Conservation (phyloP, 805 yeast species). For the Cephaloascus fragrans region DNA sequence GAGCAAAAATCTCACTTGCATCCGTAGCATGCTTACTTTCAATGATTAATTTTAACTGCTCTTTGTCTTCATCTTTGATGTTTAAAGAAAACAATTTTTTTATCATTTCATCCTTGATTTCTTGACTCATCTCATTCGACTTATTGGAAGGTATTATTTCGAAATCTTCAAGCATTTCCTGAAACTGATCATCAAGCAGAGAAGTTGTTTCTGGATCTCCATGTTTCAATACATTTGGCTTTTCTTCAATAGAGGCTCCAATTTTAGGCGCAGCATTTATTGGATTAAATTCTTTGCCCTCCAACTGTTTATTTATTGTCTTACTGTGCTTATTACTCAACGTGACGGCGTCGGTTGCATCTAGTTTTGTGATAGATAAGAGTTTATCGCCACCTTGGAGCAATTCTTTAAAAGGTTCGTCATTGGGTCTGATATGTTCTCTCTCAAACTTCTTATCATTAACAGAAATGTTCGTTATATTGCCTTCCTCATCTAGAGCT, state of each 20-base stretch:
- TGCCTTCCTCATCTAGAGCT: conserved; percentile 77
- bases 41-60: conserved; percentile 1
- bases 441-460: too few species aligned
- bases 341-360: too few species aligned
- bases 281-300: neutral
- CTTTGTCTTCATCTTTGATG: neutral
- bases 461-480: conserved; percentile 43
- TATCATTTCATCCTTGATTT: neutral
- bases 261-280: conserved; percentile 2
- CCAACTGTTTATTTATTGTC: neutral
- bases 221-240: too few species aligned
- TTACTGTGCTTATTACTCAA: too few species aligned
- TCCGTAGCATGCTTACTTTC: conserved; percentile 2
- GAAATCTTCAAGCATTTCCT: conserved; percentile 22
- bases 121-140: neutral
- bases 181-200: conserved; percentile 19
- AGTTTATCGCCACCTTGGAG: too few species aligned
- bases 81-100: neutral
- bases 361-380: too few species aligned
- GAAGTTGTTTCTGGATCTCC: too few species aligned
- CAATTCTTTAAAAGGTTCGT: too few species aligned
- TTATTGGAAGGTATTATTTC: conserved; percentile 8
- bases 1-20: neutral
- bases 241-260: conserved; percentile 6
- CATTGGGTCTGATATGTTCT: too few species aligned